Conservation (phyloP, 2,329 filamentous ascomycete species). For the Aspergillus sp. region DNA sequence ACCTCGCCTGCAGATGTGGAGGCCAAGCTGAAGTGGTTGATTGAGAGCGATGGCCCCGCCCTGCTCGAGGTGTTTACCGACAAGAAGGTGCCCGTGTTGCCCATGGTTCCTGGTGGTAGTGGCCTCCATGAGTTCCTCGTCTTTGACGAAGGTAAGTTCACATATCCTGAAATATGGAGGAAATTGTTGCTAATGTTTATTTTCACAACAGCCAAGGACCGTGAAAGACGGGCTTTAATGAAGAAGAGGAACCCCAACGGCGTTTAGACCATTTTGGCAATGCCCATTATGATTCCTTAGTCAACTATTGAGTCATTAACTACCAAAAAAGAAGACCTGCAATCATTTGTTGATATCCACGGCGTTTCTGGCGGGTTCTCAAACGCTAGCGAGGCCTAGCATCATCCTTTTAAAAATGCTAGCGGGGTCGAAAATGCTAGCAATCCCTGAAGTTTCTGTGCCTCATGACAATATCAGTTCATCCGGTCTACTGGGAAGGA, state of each 20-base stretch:
- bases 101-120: constrained; percentile 89
- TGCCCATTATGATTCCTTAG: constrained; percentile 22
- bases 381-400: constrained; percentile 30
- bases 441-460: not conserved
- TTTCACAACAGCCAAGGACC: constrained; percentile 60
- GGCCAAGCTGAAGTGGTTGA: constrained; percentile 81
- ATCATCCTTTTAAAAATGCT: constrained; percentile 9
- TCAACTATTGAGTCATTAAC: constrained; percentile 19
- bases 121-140: constrained; percentile 91
- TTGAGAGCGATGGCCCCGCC: constrained; percentile 85
- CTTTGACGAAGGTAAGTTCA: constrained; percentile 70
- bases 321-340: constrained; percentile 22
- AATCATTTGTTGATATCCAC: constrained; percentile 42
- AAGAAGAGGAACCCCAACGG: constrained; percentile 53
- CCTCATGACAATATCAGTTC: not conserved
- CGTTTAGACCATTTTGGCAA: constrained; percentile 21
- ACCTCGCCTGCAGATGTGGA: constrained; percentile 74
- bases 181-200: constrained; percentile 12
- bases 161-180: not conserved
- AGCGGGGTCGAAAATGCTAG: not conserved
- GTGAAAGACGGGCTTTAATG: constrained; percentile 66
- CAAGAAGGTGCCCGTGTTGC: constrained; percentile 76
- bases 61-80: constrained; percentile 91
- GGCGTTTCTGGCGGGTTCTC: constrained; percentile 41
- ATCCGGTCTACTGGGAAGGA: not conserved